Percentiles rank a stretch among this genome's conserved stretches.
Conservation (phyloP, 306 rosid species). For the Fagus crenata region DNA sequence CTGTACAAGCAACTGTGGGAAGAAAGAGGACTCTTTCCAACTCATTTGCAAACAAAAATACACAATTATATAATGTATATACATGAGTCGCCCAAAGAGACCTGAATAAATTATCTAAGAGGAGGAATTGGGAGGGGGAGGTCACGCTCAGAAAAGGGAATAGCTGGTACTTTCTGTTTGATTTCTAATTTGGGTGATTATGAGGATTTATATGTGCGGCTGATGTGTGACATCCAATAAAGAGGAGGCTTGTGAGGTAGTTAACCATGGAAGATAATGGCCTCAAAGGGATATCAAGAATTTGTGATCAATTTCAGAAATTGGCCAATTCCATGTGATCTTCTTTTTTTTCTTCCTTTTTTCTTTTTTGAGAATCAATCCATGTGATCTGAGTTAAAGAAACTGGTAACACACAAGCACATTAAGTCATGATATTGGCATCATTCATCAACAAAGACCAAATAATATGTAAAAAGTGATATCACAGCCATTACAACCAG, state of each 20-base stretch:
- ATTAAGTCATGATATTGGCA: neutral
- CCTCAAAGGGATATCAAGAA: neutral
- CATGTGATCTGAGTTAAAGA: neutral
- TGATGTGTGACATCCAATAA: neutral
- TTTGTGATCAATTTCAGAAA: neutral
- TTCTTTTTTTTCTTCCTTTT: too few species aligned
- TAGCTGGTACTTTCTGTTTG: neutral
- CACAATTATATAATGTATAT: neutral
- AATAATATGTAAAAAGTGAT: neutral
- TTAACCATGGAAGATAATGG: neutral
- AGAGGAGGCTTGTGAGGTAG: neutral
- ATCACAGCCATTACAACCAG: neutral
- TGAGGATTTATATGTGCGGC: neutral
- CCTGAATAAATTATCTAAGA: neutral
- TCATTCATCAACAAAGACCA: neutral
- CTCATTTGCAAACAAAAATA: neutral
- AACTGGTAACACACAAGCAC: neutral
- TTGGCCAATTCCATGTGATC: too few species aligned
- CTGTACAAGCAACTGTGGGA: neutral
- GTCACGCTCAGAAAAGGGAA: neutral
- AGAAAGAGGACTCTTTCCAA: neutral
- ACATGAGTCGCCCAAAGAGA: neutral
- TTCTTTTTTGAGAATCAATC: too few species aligned
- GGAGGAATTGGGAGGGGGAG: neutral
- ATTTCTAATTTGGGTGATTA: neutral